Evolutionary conservation across 257 asterid genomes (phyloP), one percentile per base, ranked within the genome.

Genomic region (Lithospermum erythrorhizon): DNA sequence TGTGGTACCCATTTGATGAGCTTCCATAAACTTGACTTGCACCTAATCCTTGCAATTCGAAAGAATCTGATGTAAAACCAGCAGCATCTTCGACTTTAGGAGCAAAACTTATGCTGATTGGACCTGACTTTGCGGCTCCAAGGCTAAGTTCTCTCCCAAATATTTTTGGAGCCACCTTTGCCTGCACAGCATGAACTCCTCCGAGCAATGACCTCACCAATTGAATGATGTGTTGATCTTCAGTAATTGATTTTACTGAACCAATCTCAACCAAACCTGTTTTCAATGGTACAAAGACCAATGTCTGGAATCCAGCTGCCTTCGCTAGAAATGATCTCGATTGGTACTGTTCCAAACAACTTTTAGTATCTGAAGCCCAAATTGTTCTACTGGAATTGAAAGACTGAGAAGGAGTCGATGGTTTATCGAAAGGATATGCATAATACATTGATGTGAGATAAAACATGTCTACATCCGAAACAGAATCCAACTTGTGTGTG

Each of bases 221-320:
- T 58, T 79, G 84, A 58, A 86, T 67, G 23, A 82, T 58, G 64
- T 55, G 75, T 58, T 69, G 83, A 58, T 93, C 88, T 77, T 89
- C 96, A 0, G 80, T 69, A 54, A 89, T 66, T 6, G 84, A 75
- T 61, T 72, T 82, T 61, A 72, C 75, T 0, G 98, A 89, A 56
- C 94, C 96, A 55, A 86, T 76, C 79, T 93, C 98, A 64, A 93
- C 84, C 0, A 93, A 93, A 9, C 97, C 98, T 0, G 95, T 72
- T 72, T 93, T 93, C 19, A 91, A 64, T 0, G 98, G 98, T 45
- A 89, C 30, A 61, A 84, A 89, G 30, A 53, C 95, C 27, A 84
- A 83, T 0, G 97, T 80, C 74, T 77, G 75, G 3, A 89, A 72
- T 53, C 57, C 62, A 58, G 97, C 95, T 17, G 73, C 59, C 57